Evolutionary conservation across 805 yeast species (phyloP), one percentile per base, ranked within the genome.

Genomic region (Diddensiella caesifluorescens): DNA sequence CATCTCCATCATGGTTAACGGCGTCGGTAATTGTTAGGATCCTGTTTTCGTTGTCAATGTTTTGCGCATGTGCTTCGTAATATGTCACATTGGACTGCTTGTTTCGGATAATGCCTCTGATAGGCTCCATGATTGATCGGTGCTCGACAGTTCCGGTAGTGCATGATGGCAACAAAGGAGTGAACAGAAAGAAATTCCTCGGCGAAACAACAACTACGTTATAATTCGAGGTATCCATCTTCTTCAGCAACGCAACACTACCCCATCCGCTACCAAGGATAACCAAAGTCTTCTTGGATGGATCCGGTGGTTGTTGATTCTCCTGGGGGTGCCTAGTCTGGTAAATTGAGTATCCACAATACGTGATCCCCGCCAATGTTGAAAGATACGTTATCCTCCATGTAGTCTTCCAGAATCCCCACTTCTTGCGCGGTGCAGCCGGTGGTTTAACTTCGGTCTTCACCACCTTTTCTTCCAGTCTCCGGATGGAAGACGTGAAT

Each of bases 91-190:
- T 73, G 23, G 79, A 69, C 65, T 81, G 73, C 67, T 76, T 76
- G 58, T 66, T 69, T 68, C 95, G 80, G 45, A 92, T 82, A 56
- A 89, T 82, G 40, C 84, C 71, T 65, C 95, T 78, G 42, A 90
- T 87, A 23, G 97, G 95, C 64, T 89, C 97, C 66, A 87, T 83
- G 60, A 89, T 89, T 19, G 97, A 89, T 64, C 92, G 85, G 55
- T 63, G 68, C 57, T 86, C 95, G 46, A 87, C 79, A 39, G 95
- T 84, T 50, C 97, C 97, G 28, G 95, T 89, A 44, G 97, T 95
- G 53, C 90, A 84, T 20, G 95, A 84, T 35, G 97, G 97, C 55
- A 89, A 73, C 61, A 89, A 70, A n/a, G 97, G 97, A 44, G 97
- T 89, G 74, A 90, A 89, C 56, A 89, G 71, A 68, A 89, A 88